Evolutionary conservation across 2,329 filamentous ascomycete species (phyloP).

Genomic region (Bipolaris zeicola): DNA sequence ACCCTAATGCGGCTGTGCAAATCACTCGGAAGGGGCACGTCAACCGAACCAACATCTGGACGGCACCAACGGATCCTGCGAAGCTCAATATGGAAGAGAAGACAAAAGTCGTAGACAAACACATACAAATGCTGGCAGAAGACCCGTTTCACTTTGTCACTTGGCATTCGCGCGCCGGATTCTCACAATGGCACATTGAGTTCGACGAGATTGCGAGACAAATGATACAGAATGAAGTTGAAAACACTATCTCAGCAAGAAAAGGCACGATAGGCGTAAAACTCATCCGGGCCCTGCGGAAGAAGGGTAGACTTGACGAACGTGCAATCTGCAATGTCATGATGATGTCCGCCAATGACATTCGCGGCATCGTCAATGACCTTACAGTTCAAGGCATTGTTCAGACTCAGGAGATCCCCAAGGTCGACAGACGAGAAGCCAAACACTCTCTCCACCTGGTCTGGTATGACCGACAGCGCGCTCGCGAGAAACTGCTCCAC

Average conservation of each 20-base stretch:
- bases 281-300: slow-evolving; percentile 81
- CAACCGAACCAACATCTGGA: slow-evolving; percentile 26
- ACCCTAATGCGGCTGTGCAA: slow-evolving; percentile 35
- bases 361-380: slow-evolving; percentile 81
- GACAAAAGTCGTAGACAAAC: slow-evolving; percentile 63
- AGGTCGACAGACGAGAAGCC: slow-evolving; percentile 80
- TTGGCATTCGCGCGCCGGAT: slow-evolving; percentile 66
- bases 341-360: slow-evolving; percentile 82
- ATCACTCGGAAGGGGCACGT: slow-evolving; percentile 33
- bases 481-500: slow-evolving; percentile 72
- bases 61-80: slow-evolving; percentile 33
- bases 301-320: slow-evolving; percentile 93
- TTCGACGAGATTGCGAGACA: slow-evolving; percentile 73
- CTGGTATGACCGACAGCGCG: slow-evolving; percentile 82
- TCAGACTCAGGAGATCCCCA: slow-evolving; percentile 92
- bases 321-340: slow-evolving; percentile 81
- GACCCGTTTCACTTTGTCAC: slow-evolving; percentile 69
- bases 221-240: slow-evolving; percentile 77
- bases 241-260: slow-evolving; percentile 77
- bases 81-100: slow-evolving; percentile 32
- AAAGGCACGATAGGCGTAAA: slow-evolving; percentile 79
- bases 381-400: slow-evolving; percentile 87
- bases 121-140: slow-evolving; percentile 73
- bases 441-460: slow-evolving; percentile 88
- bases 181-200: slow-evolving; percentile 81